Evolutionary conservation across 495 filamentous ascomycete species (phyloP).

Genomic region (Ramalina peruviana): DNA sequence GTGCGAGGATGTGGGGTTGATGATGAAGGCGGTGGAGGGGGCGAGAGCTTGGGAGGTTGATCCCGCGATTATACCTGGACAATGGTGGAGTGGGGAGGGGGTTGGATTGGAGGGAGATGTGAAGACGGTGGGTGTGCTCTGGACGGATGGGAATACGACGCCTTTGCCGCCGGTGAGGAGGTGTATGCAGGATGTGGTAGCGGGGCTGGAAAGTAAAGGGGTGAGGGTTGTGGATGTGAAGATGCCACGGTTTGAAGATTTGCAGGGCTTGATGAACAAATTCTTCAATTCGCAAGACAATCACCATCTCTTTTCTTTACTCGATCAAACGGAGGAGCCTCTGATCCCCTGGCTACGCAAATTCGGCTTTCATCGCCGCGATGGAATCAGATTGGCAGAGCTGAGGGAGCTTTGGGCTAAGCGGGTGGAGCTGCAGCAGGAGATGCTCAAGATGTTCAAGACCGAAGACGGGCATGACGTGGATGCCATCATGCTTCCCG

Average conservation of each 20-base stretch:
- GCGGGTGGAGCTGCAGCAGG: constrained; percentile 33
- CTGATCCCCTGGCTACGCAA: constrained; percentile 44
- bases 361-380: constrained; percentile 28
- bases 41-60: constrained; percentile 35
- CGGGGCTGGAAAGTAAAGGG: constrained; percentile 26
- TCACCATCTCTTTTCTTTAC: constrained; percentile 36
- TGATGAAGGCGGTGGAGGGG: constrained; percentile 38
- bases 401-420: constrained; percentile 37
- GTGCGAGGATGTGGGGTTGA: constrained; percentile 30
- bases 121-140: constrained; percentile 39
- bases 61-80: constrained; percentile 28
- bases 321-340: constrained; percentile 40
- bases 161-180: constrained; percentile 45
- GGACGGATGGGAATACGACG: constrained; percentile 40
- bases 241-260: constrained; percentile 33
- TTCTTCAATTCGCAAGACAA: constrained; percentile 44
- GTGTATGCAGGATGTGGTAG: constrained; percentile 38
- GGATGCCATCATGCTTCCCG: constrained; percentile 41
- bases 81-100: constrained; percentile 25
- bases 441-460: constrained; percentile 43
- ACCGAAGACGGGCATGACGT: constrained; percentile 19
- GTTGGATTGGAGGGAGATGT: constrained; percentile 1
- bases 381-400: constrained; percentile 24
- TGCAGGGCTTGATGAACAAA: constrained; percentile 39
- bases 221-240: constrained; percentile 42